phyloP scores from a whole-genome alignment of 2,329 filamentous ascomycete genomes.

The Hypoxylon sp. region DNA sequence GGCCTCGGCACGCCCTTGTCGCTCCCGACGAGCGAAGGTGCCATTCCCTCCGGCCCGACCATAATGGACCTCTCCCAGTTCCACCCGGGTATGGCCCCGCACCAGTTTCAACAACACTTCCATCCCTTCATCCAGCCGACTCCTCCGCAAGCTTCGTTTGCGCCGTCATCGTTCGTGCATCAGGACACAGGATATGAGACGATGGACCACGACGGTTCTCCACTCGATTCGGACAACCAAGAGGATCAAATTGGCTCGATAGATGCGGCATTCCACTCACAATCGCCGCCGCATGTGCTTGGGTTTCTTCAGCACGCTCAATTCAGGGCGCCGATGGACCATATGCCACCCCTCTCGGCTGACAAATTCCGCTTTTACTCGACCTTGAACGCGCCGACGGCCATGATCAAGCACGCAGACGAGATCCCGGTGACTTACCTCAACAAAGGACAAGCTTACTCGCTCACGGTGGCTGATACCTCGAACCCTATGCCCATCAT shows the following conservation, averaged over 20 bases:
- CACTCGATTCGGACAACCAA: slow-evolving; percentile 64
- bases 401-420: slow-evolving; percentile 89
- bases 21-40: slow-evolving; percentile 72
- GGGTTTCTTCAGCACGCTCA: slow-evolving; percentile 64
- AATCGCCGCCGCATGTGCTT: slow-evolving; percentile 64
- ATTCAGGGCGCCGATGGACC: slow-evolving; percentile 55
- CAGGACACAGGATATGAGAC: slow-evolving; percentile 82
- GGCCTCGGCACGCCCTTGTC: slow-evolving; percentile 84
- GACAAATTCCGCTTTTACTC: slow-evolving; percentile 89
- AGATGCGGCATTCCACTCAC: slow-evolving; percentile 68
- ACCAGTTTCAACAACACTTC: slow-evolving; percentile 70
- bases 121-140: slow-evolving; percentile 75
- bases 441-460: slow-evolving; percentile 96
- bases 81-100: slow-evolving; percentile 61
- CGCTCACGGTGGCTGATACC: slow-evolving; percentile 83
- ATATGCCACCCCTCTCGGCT: slow-evolving; percentile 60
- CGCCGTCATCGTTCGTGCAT: slow-evolving; percentile 81
- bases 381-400: slow-evolving; percentile 90
- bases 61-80: slow-evolving; percentile 74
- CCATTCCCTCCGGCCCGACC: slow-evolving; percentile 65
- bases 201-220: slow-evolving; percentile 77
- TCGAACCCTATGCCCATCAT: slow-evolving; percentile 64
- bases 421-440: slow-evolving; percentile 98
- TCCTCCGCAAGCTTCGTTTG: slow-evolving; percentile 67
- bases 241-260: slow-evolving; percentile 62